Evolutionary conservation across 768 basidiomycete species (phyloP).

Genomic region (Clavulina sp.): DNA sequence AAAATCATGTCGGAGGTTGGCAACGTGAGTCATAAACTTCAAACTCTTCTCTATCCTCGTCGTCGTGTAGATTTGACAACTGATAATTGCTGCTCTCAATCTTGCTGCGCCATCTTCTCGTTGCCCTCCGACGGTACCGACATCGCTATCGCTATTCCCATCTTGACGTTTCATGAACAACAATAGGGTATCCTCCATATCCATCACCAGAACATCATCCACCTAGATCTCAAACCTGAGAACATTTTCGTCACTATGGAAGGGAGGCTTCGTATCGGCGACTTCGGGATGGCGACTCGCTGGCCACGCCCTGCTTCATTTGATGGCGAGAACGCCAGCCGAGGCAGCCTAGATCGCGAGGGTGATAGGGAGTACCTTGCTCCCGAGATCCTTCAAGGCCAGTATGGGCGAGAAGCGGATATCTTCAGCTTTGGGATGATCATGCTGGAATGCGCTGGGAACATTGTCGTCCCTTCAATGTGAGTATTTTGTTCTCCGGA

Average conservation of each 20-base stretch:
- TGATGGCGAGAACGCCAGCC: conserved; percentile 30
- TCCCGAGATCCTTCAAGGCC: conserved; percentile 83
- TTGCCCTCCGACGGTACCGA: conserved; percentile 15
- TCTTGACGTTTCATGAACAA: conserved; percentile 22
- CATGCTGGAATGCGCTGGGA: conserved; percentile 85
- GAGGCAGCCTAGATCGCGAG: conserved; percentile 53
- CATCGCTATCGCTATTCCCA: conserved; percentile 19
- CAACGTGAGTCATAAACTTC: conserved; percentile 20
- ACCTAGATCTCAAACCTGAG: conserved; percentile 93
- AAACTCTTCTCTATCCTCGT: not conserved
- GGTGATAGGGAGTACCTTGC: conserved; percentile 96
- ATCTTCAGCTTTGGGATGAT: conserved; percentile 96
- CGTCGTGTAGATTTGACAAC: not conserved
- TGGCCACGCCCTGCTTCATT: conserved; percentile 49
- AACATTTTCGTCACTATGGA: conserved; percentile 82
- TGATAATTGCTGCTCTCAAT: not conserved
- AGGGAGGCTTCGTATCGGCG: conserved; percentile 89
- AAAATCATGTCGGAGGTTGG: conserved; percentile 85
- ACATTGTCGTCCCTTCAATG: conserved; percentile 95
- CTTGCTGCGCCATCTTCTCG: conserved; percentile 15
- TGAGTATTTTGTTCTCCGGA: conserved; percentile 28
- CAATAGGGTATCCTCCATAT: conserved; percentile 59
- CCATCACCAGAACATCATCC: conserved; percentile 74
- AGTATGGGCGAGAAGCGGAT: conserved; percentile 86
- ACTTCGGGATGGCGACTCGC: conserved; percentile 95